A percentile compares a stretch with the other conserved stretches of the same genome.
Evolutionary conservation across 257 asterid species (phyloP).

Genomic region (Solanum tarijense): DNA sequence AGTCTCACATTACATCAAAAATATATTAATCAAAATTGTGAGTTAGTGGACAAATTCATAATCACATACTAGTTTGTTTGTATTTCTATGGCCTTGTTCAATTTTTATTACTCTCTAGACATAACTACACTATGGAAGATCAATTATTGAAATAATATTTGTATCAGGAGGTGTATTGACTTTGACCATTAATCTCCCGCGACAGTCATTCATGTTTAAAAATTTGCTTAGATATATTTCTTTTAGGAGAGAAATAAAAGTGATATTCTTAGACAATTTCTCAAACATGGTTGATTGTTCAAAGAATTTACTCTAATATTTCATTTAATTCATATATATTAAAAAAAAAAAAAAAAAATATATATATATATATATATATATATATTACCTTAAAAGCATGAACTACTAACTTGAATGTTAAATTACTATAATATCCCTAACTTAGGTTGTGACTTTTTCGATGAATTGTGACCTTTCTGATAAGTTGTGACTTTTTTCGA

Average conservation of each 20-base stretch:
- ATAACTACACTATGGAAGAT: neutral
- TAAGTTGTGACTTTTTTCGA: too few relatives aligned
- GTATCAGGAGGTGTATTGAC: neutral
- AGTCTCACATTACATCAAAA: neutral
- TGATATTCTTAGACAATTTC: neutral
- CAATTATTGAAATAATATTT: neutral
- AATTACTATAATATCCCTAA: too few relatives aligned
- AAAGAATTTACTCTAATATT: too few relatives aligned
- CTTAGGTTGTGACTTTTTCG: too few relatives aligned
- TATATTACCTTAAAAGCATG: too few relatives aligned
- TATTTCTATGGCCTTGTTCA: neutral
- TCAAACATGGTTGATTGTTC: too few relatives aligned
- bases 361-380: too few relatives aligned
- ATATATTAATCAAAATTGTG: neutral
- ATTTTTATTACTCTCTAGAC: neutral
- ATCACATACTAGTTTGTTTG: neutral
- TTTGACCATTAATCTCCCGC: too few relatives aligned
- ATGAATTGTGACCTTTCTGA: too few relatives aligned
- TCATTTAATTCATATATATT: too few relatives aligned
- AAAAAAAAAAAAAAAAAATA: too few relatives aligned
- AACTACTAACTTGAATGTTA: too few relatives aligned
- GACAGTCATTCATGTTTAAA: neutral
- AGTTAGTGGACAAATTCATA: neutral
- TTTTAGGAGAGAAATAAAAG: neutral
- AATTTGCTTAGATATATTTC: neutral